Base-by-base conservation (phyloP, 495 filamentous ascomycete species). In the Lophiostoma macrostomum region DNA sequence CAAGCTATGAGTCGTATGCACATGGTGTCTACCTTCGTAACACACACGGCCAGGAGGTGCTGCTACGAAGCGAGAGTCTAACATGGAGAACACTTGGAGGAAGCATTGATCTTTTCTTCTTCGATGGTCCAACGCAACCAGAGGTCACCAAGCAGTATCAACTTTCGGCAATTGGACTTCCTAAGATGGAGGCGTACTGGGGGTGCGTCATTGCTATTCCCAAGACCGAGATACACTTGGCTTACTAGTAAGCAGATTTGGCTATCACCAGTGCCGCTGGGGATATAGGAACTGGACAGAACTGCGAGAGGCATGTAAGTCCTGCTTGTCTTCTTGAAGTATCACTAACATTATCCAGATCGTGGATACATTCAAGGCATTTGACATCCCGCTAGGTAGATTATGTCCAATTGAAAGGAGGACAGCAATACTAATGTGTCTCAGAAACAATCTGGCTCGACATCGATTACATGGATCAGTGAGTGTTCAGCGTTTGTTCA, bases 81-180 rank as follows among this genome's bases (percentile, higher is more conserved):
- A 89, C 84, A 4, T 94, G 88, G 88, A 80, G 88, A 31, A 75
- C 81, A 1, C 64, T 85, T 3, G 82, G 82, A 47, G 82, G 82
- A 16, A 79, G 72, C 57, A 75, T 85, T 36, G 81, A 84, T 52
- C 63, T 84, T 49, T 83, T 80, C 47, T 78, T 85, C 69, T 84
- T 79, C 55, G 70, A 80, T 29, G 82, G 82, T 0, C 81, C 81
- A 5, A 75, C 73, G 0, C 76, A 76, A 42, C 68, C 63, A 19
- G 79, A 78, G 23, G 78, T 84, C 6, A 81, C 80, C 24, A 74
- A 71, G 58, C 73, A 77, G 35, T 84, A 81, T 50, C 77, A 81
- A 46, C 29, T 65, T 18, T 74, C 74, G 56, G 80, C 78, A 11
- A 65, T 79, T 55, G 82, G 81, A 5, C 63, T 82, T 13, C 82